phyloP scores from a whole-genome alignment of 495 filamentous ascomycete species.

The Neurospora sp. region DNA sequence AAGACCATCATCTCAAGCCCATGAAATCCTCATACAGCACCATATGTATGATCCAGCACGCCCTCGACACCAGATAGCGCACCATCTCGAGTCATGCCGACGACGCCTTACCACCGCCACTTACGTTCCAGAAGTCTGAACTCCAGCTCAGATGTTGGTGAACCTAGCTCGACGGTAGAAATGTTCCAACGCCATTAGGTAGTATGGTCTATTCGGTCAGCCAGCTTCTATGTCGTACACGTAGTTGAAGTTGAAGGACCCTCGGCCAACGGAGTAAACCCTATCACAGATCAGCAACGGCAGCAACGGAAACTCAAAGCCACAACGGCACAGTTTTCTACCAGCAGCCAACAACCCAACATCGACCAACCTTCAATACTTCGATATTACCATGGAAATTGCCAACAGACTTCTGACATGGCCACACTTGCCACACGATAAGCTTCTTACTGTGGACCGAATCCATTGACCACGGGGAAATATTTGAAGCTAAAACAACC shows the following conservation, averaged over 20 bases:
- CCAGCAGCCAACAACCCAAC: neutral
- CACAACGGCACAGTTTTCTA: neutral
- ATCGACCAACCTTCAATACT: neutral
- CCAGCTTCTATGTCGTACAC: too few relatives aligned
- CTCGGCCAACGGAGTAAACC: neutral
- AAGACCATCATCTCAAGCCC: neutral
- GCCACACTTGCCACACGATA: neutral
- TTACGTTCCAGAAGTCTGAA: neutral
- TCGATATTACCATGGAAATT: neutral
- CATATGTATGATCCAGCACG: neutral
- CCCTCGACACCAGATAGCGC: neutral
- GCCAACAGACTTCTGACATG: neutral
- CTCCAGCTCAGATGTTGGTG: neutral
- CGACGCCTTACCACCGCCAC: neutral
- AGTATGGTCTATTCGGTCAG: too few relatives aligned
- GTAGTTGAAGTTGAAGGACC: neutral
- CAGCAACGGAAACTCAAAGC: neutral
- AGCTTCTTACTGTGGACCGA: neutral
- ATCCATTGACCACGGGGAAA: neutral
- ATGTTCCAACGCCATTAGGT: neutral
- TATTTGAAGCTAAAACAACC: neutral
- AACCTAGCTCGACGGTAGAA: neutral
- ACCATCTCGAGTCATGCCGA: neutral
- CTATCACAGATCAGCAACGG: neutral
- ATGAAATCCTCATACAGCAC: neutral